Conservation (phyloP, 1,139 yeast genomes). For the Arxiozyma heterogenica region DNA sequence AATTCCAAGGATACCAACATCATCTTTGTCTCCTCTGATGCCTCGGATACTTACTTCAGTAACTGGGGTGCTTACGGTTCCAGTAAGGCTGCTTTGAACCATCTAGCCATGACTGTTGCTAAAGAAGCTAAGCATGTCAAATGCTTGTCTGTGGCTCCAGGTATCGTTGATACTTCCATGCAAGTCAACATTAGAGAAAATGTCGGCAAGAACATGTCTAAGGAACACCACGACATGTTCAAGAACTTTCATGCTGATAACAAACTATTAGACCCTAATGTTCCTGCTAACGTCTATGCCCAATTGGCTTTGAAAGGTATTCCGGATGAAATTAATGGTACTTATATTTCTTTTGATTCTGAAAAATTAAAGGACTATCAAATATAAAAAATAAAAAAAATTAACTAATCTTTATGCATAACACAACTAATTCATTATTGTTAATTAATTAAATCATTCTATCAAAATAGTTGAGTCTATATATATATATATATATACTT, state of each 20-base stretch:
- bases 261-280: slow-evolving; percentile 52
- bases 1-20: slow-evolving; percentile 31
- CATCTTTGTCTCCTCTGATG: slow-evolving; percentile 80
- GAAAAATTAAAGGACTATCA: slow-evolving; percentile 8
- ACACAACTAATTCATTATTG: too few relatives aligned
- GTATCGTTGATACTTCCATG: slow-evolving; percentile 86
- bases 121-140: slow-evolving; percentile 49
- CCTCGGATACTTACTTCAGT: slow-evolving; percentile 33
- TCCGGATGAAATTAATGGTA: slow-evolving; percentile 47
- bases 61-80: slow-evolving; percentile 92
- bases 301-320: slow-evolving; percentile 56
- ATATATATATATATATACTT: slow-evolving; percentile 1
- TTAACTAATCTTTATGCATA: too few relatives aligned
- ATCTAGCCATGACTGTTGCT: slow-evolving; percentile 57
- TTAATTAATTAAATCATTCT: too few relatives aligned
- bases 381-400: not conserved
- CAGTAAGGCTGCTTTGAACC: slow-evolving; percentile 83
- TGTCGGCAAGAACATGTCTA: slow-evolving; percentile 48
- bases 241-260: slow-evolving; percentile 47
- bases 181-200: slow-evolving; percentile 62
- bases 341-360: slow-evolving; percentile 54
- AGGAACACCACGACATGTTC: slow-evolving; percentile 49
- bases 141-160: slow-evolving; percentile 76
- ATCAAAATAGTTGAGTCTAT: not conserved
- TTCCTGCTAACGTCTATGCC: slow-evolving; percentile 63